Evolutionary conservation across 2,329 filamentous ascomycete genomes (phyloP).

Genomic region (Microsporum ferrugineum): DNA sequence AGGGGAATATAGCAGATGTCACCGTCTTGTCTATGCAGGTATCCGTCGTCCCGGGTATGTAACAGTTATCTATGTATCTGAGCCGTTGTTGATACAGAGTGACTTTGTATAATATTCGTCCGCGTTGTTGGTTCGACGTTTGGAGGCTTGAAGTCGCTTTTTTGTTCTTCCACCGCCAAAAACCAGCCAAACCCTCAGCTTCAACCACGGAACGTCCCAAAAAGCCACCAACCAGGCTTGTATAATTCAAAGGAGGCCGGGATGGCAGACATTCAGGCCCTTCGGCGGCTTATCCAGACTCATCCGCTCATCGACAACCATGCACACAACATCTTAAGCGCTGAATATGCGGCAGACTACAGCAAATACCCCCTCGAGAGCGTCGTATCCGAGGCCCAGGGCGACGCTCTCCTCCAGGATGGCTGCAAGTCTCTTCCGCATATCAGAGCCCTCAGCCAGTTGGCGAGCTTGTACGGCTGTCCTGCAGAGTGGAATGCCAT

Average conservation of each 20-base stretch:
- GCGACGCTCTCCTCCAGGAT: constrained; percentile 50
- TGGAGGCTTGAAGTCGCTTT: not conserved
- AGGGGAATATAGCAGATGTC: not conserved
- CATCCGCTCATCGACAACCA: constrained; percentile 40
- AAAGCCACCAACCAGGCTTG: not conserved
- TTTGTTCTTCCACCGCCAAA: not conserved
- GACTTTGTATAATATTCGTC: not conserved
- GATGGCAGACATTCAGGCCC: constrained; percentile 15
- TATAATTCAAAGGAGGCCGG: not conserved
- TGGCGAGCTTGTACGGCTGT: constrained; percentile 54
- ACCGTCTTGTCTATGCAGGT: not conserved
- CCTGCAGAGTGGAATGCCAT: constrained; percentile 51
- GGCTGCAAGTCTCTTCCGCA: constrained; percentile 55
- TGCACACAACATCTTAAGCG: constrained; percentile 35
- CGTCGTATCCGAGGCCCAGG: constrained; percentile 62
- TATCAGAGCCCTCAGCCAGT: constrained; percentile 56
- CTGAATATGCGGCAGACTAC: constrained; percentile 24
- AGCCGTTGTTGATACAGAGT: not conserved
- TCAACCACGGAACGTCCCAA: too few relatives aligned
- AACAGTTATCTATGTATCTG: too few relatives aligned
- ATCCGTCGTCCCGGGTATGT: not conserved
- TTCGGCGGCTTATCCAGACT: constrained; percentile 27
- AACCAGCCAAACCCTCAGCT: too few relatives aligned
- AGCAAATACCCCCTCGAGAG: constrained; percentile 42
- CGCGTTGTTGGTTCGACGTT: not conserved